Percentiles rank a stretch among this genome's conserved stretches.
These are phyloP conservation scores for Jatropha multifida DNA, from an alignment of 441 rosid species.

Conservation along the genomic window DNA sequence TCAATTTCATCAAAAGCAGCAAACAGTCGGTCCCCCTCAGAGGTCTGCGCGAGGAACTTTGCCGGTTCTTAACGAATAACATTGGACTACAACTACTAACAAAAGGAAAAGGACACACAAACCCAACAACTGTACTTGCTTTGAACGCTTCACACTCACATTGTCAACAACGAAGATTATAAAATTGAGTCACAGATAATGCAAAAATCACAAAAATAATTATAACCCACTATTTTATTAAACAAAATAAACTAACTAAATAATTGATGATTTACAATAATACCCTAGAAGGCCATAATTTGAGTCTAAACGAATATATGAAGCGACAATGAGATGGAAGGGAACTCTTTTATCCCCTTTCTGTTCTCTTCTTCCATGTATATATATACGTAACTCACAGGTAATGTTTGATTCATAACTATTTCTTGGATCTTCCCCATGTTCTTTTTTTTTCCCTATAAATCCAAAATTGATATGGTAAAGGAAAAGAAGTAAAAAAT, in stretches of 20 bases:
- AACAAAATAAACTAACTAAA: slow-evolving; percentile 9
- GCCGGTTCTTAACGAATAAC: background rate
- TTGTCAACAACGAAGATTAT: background rate
- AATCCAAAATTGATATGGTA: slow-evolving; percentile 16
- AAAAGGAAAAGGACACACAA: background rate
- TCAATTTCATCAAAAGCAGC: slow-evolving; percentile 3
- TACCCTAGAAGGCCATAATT: slow-evolving; percentile 16
- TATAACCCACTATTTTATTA: slow-evolving; percentile 7
- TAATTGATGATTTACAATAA: slow-evolving; percentile 27
- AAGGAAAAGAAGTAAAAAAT: background rate
- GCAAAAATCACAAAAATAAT: background rate
- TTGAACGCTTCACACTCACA: background rate
- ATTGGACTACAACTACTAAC: background rate
- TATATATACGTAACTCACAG: slow-evolving; percentile 1
- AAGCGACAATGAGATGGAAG: background rate
- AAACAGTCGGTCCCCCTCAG: slow-evolving; percentile 1
- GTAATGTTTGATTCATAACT: background rate
- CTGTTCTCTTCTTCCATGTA: background rate
- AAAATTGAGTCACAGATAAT: too few species aligned
- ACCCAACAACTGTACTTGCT: background rate
- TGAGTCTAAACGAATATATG: slow-evolving; percentile 15
- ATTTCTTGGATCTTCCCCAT: slow-evolving; percentile 20
- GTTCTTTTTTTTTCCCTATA: slow-evolving; percentile 17
- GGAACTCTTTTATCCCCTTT: background rate
- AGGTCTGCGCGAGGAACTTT: background rate